A percentile compares a stretch with the other conserved stretches of the same genome.
phyloP scores from a whole-genome alignment of 257 asterid species.

The Solanum neorickii region DNA sequence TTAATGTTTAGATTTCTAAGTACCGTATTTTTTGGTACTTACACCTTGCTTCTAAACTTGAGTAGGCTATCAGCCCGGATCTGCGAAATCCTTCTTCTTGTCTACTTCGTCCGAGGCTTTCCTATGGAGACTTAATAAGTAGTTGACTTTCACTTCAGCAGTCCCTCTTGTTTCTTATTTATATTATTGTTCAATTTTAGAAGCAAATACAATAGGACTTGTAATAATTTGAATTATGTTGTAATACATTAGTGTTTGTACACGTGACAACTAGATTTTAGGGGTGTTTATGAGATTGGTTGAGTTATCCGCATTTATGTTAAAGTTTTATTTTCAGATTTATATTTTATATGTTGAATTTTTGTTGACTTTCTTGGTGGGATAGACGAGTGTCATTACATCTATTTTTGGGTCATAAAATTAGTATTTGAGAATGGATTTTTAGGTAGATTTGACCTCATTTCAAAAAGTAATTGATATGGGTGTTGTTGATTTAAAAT shows the following conservation, averaged over 20 bases:
- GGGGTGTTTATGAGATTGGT: no score
- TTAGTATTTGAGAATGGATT: neutral
- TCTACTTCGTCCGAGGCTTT: neutral
- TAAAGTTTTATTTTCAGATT: no score
- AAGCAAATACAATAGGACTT: neutral
- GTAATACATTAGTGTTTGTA: no score
- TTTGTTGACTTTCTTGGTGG: neutral
- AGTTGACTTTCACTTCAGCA: neutral
- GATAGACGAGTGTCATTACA: neutral
- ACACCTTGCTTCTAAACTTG: neutral
- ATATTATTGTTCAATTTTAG: neutral
- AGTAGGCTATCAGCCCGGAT: neutral
- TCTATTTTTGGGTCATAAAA: neutral
- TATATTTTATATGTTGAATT: no score
- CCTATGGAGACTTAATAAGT: neutral
- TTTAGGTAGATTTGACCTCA: neutral
- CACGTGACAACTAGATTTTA: no score
- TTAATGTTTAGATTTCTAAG: neutral
- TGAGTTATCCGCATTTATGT: no score
- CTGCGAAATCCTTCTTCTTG: no score
- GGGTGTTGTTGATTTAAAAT: neutral
- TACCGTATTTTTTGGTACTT: neutral
- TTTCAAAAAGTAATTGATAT: no score
- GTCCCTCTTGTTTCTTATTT: neutral
- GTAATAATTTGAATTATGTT: neutral